A percentile compares a stretch with the other conserved stretches of the same genome.
These are phyloP conservation scores for Nannizziopsis arthrosporioides DNA, from an alignment of 2,329 filamentous ascomycete species.

Conservation along the genomic window DNA sequence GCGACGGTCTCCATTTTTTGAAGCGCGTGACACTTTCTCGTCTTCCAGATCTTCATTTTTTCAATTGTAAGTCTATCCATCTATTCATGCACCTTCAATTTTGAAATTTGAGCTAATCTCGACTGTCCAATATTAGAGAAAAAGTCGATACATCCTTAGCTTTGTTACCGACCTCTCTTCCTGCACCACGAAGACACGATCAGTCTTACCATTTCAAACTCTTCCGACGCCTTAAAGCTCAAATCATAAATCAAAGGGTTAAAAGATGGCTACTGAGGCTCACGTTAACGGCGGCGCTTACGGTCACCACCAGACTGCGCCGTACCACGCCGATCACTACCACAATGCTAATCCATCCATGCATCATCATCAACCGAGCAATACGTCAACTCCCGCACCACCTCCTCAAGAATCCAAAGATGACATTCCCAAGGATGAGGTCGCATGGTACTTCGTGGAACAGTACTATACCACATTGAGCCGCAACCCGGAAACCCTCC, in stretches of 20 bases:
- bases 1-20: slow-evolving; percentile 1
- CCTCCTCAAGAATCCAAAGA: slow-evolving; percentile 30
- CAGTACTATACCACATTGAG: slow-evolving; percentile 98
- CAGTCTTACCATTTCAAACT: not conserved
- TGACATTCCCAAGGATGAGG: slow-evolving; percentile 68
- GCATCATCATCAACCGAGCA: slow-evolving; percentile 26
- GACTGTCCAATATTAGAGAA: not conserved
- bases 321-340: slow-evolving; percentile 28
- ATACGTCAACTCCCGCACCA: slow-evolving; percentile 31
- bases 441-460: slow-evolving; percentile 99
- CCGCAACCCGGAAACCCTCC: slow-evolving; percentile 86
- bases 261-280: slow-evolving; percentile 25
- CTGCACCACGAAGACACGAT: not conserved
- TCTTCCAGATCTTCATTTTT: not conserved
- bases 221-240: not conserved
- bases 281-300: slow-evolving; percentile 35
- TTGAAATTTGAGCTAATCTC: not conserved
- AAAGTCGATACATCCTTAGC: not conserved
- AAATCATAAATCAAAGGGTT: slow-evolving; percentile 2
- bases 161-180: not conserved
- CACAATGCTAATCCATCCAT: slow-evolving; percentile 26
- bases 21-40: not conserved
- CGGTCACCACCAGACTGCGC: slow-evolving; percentile 24
- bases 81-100: not conserved
- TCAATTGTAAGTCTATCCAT: not conserved